phyloP scores from a whole-genome alignment of 768 basidiomycete genomes.

The Boletus edulis region DNA sequence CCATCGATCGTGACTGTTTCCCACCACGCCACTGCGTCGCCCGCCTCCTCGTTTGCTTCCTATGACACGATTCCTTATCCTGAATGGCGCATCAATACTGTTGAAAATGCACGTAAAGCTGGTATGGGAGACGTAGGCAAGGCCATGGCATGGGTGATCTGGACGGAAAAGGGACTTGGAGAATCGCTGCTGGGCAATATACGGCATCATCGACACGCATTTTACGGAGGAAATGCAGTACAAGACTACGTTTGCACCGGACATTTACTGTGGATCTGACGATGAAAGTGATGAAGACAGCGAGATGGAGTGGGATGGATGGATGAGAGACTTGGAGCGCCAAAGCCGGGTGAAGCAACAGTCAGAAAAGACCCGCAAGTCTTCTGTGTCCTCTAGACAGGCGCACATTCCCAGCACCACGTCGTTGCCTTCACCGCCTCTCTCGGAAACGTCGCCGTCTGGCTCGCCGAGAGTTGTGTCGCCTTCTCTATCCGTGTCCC shows the following conservation, averaged over 20 bases:
- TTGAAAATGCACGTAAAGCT: constrained; percentile 51
- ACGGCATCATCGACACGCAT: constrained; percentile 20
- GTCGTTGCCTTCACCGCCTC: constrained; percentile 26
- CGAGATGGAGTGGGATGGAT: constrained; percentile 67
- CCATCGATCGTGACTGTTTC: constrained; percentile 58
- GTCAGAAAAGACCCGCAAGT: neutral
- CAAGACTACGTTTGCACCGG: constrained; percentile 6
- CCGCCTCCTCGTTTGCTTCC: constrained; percentile 22
- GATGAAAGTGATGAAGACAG: constrained; percentile 43
- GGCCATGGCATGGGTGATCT: constrained; percentile 49
- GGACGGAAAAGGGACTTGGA: constrained; percentile 27
- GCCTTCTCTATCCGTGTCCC: constrained; percentile 10
- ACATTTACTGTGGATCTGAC: constrained; percentile 22
- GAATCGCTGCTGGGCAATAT: constrained; percentile 21
- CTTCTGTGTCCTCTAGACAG: neutral
- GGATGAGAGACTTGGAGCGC: constrained; percentile 56
- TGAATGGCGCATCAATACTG: constrained; percentile 58
- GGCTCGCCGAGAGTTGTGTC: constrained; percentile 21
- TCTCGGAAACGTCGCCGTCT: constrained; percentile 25
- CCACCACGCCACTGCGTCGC: constrained; percentile 23
- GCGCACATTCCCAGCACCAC: neutral
- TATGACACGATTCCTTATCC: constrained; percentile 53
- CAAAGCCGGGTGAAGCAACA: constrained; percentile 26
- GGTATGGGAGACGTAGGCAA: constrained; percentile 57
- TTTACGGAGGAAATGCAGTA: constrained; percentile 26